A percentile compares a stretch with the other conserved stretches of the same genome.
Conservation (phyloP, 2,329 filamentous ascomycete species). For the Monilinia fructicola region DNA sequence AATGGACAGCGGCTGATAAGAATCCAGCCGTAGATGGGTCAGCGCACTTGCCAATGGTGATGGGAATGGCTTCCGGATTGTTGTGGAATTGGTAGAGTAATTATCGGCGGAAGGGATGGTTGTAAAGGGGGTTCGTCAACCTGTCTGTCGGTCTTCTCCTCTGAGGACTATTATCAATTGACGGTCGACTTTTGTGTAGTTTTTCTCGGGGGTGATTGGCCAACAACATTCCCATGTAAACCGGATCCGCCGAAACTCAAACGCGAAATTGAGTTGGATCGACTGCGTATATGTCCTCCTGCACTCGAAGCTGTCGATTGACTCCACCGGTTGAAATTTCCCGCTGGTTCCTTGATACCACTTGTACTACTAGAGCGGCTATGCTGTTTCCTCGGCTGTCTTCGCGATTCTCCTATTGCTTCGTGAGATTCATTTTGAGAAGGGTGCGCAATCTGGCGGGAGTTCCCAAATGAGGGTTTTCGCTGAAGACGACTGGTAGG, state of each 20-base stretch:
- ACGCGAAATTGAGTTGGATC: constrained; percentile 23
- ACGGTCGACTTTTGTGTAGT: constrained; percentile 34
- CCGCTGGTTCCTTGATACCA: constrained; percentile 43
- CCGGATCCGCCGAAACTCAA: constrained; percentile 34
- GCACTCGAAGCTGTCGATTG: constrained; percentile 53
- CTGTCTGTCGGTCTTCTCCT: constrained; percentile 26
- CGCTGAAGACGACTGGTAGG: constrained; percentile 12
- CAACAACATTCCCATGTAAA: constrained; percentile 35
- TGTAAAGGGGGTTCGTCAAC: constrained; percentile 26
- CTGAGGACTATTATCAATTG: constrained; percentile 31
- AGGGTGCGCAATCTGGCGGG: constrained; percentile 23
- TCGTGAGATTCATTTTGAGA: constrained; percentile 23
- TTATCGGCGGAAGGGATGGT: constrained; percentile 37
- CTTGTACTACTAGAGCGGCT: constrained; percentile 23
- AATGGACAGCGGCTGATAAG: constrained; percentile 38
- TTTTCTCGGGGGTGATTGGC: constrained; percentile 32
- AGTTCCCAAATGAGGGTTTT: constrained; percentile 20
- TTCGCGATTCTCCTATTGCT: constrained; percentile 27
- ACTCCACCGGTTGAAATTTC: constrained; percentile 55
- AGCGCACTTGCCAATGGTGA: constrained; percentile 34
- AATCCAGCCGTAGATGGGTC: constrained; percentile 40
- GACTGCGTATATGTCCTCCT: constrained; percentile 31
- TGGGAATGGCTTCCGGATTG: constrained; percentile 31
- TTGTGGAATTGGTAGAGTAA: constrained; percentile 35
- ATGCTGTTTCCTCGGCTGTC: constrained; percentile 39